phyloP scores from a whole-genome alignment of 768 basidiomycete species.

The Dioszegia hungarica region DNA sequence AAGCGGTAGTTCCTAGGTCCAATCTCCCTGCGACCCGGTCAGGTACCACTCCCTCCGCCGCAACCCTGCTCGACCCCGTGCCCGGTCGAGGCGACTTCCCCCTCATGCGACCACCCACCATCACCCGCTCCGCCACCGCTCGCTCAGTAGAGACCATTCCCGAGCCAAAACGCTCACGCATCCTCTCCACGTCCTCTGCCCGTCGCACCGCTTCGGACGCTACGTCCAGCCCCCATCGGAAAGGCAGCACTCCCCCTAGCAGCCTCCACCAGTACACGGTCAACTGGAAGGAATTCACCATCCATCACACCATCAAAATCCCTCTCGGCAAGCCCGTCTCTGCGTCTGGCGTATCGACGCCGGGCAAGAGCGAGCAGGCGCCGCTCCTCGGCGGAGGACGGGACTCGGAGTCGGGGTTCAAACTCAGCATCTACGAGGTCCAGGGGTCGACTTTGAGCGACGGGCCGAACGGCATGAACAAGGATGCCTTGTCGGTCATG shows the following conservation, averaged over 20 bases:
- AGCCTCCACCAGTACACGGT: constrained; percentile 21
- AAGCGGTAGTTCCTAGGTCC: too few relatives aligned
- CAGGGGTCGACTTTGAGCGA: constrained; percentile 1
- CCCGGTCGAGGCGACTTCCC: neutral
- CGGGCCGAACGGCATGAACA: too few relatives aligned
- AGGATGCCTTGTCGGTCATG: neutral
- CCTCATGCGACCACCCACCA: neutral
- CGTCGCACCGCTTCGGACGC: neutral
- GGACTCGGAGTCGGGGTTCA: constrained; percentile 24
- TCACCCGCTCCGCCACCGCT: neutral
- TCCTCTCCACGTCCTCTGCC: neutral
- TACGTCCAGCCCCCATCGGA: constrained; percentile 8
- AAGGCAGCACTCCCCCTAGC: constrained; percentile 24
- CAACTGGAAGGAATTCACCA: constrained; percentile 29
- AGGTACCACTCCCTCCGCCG: constrained; percentile 5
- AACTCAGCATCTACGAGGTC: constrained; percentile 22
- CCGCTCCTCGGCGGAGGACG: constrained; percentile 32
- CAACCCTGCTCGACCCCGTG: constrained; percentile 4
- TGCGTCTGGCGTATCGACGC: constrained; percentile 1
- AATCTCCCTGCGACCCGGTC: neutral
- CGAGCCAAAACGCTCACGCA: neutral
- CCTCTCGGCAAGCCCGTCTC: constrained; percentile 22
- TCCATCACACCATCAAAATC: constrained; percentile 25
- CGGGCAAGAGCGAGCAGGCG: neutral
- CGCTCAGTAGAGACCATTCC: neutral